Conservation (phyloP, 1,139 yeast genomes). For the Hanseniaspora gamundiae region DNA sequence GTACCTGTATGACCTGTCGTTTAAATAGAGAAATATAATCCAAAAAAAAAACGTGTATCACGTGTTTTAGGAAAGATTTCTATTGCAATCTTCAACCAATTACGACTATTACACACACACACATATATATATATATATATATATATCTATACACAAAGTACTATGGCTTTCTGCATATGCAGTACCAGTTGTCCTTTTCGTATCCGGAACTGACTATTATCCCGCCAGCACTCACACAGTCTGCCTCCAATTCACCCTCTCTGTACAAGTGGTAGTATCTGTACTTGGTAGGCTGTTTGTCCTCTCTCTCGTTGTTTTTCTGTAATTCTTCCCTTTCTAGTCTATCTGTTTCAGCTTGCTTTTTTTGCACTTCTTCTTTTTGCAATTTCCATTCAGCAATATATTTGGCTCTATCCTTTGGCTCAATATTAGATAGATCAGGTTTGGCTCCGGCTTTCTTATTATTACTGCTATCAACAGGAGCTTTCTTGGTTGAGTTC, state of each 20-base stretch:
- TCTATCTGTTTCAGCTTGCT: slow-evolving; percentile 13
- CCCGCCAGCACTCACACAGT: slow-evolving; percentile 60
- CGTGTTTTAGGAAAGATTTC: too few relatives aligned
- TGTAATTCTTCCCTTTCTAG: slow-evolving; percentile 15
- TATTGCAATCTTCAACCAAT: neutral
- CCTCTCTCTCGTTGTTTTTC: slow-evolving; percentile 16
- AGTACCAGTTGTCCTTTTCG: slow-evolving; percentile 96
- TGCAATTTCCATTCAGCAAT: slow-evolving; percentile 21
- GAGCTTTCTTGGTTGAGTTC: slow-evolving; percentile 13
- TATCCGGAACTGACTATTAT: slow-evolving; percentile 60
- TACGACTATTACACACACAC: too few relatives aligned
- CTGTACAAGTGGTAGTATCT: slow-evolving; percentile 81
- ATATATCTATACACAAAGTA: neutral
- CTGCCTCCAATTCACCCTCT: slow-evolving; percentile 67
- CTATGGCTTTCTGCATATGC: slow-evolving; percentile 29
- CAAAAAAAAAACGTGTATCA: too few relatives aligned
- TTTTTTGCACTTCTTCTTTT: slow-evolving; percentile 14
- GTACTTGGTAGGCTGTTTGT: slow-evolving; percentile 43
- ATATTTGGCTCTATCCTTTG: slow-evolving; percentile 18
- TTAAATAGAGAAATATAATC: too few relatives aligned
- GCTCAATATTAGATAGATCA: slow-evolving; percentile 18
- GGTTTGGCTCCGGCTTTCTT: slow-evolving; percentile 13
- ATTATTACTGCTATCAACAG: slow-evolving; percentile 11
- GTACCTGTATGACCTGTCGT: too few relatives aligned
- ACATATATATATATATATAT: too few relatives aligned